phyloP scores from a whole-genome alignment of 352 stramenopile genomes.

The Phytophthora nicotianae region DNA sequence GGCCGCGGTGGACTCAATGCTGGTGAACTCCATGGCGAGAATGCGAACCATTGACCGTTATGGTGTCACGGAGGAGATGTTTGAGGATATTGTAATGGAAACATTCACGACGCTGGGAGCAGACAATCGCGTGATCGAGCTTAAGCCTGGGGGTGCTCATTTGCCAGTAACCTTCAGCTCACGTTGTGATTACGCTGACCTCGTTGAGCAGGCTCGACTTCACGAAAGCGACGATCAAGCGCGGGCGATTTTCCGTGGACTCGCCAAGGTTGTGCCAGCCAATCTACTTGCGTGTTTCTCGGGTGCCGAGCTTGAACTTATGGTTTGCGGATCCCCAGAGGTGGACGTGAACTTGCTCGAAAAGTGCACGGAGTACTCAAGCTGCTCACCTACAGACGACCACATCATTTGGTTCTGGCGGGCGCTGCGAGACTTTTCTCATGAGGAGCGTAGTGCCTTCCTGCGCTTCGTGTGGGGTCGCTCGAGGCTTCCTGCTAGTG shows the following conservation, averaged over 20 bases:
- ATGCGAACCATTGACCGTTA: conserved; percentile 82
- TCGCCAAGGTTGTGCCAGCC: conserved; percentile 79
- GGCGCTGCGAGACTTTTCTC: conserved; percentile 72
- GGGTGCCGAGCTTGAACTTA: conserved; percentile 74
- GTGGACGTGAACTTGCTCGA: conserved; percentile 84
- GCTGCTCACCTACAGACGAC: conserved; percentile 65
- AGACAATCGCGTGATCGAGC: conserved; percentile 78
- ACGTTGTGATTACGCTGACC: conserved; percentile 76
- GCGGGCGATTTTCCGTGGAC: conserved; percentile 52
- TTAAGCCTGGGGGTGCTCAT: conserved; percentile 66
- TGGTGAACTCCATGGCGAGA: conserved; percentile 88
- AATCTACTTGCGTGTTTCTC: conserved; percentile 84
- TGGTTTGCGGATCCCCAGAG: conserved; percentile 86
- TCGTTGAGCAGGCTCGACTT: conserved; percentile 82
- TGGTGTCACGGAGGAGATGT: conserved; percentile 85
- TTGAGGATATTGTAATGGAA: conserved; percentile 91
- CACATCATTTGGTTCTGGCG: conserved; percentile 92
- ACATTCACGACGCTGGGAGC: conserved; percentile 90
- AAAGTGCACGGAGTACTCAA: conserved; percentile 88
- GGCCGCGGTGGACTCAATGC: conserved; percentile 80
- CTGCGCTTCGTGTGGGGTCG: conserved; percentile 93
- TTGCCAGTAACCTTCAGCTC: conserved; percentile 83
- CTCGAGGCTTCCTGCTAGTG: conserved; percentile 81
- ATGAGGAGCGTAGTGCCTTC: conserved; percentile 87
- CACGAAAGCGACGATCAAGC: conserved; percentile 76